Evolutionary conservation across 768 basidiomycete genomes (phyloP).

Genomic region (Boletus barrowsii): DNA sequence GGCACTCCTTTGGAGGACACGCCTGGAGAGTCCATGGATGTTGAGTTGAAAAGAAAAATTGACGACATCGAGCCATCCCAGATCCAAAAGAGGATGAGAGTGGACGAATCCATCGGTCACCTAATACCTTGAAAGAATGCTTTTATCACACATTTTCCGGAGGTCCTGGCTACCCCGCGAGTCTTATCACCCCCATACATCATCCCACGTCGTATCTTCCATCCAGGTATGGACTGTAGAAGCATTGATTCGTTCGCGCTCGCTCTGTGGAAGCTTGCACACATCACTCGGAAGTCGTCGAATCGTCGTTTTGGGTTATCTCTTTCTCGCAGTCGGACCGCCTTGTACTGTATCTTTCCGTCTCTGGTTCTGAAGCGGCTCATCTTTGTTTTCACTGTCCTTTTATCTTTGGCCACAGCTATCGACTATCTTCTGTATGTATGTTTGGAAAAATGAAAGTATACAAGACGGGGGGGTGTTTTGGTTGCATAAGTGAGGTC

Average conservation of each 20-base stretch:
- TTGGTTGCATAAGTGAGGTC: neutral
- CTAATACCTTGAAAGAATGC: constrained; percentile 52
- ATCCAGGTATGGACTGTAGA: constrained; percentile 30
- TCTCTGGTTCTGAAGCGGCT: constrained; percentile 15
- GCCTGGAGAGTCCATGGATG: constrained; percentile 43
- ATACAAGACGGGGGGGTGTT: constrained; percentile 5
- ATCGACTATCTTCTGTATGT: constrained; percentile 31
- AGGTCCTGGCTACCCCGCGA: constrained; percentile 24
- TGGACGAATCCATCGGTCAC: constrained; percentile 48
- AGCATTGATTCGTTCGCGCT: constrained; percentile 25
- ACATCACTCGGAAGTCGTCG: constrained; percentile 29
- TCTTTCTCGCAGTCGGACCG: constrained; percentile 32
- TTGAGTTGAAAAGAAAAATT: constrained; percentile 59
- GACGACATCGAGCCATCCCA: constrained; percentile 51
- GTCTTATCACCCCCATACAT: constrained; percentile 20
- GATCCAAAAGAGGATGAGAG: constrained; percentile 70
- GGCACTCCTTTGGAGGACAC: constrained; percentile 40
- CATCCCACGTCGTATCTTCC: constrained; percentile 17
- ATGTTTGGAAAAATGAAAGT: constrained; percentile 25
- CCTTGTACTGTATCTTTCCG: constrained; percentile 35
- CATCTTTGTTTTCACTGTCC: constrained; percentile 7
- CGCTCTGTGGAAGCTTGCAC: constrained; percentile 29
- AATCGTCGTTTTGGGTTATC: constrained; percentile 33
- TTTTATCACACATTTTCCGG: constrained; percentile 20
- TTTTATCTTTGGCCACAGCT: constrained; percentile 22